Conservation (phyloP, 179 eudicot species). For the Camellia oleifera region DNA sequence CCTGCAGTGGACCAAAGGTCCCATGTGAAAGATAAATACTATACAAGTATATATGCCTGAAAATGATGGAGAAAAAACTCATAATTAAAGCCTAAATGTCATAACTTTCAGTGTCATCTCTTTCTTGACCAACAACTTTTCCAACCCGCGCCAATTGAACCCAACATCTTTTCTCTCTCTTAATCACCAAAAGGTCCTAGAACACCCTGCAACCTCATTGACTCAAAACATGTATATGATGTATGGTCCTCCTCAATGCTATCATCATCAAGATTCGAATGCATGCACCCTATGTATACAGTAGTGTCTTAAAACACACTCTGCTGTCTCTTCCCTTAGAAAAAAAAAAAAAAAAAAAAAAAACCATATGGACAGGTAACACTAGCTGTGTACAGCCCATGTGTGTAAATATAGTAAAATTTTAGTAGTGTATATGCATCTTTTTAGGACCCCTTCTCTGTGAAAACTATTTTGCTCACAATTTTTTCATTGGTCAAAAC, state of each 20-base stretch:
- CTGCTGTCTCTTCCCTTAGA: not conserved
- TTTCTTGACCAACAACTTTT: conserved; percentile 12
- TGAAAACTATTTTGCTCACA: no score
- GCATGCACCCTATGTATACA: not conserved
- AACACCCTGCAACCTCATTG: not conserved
- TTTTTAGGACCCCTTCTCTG: not conserved
- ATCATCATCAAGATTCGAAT: not conserved
- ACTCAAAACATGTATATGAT: not conserved
- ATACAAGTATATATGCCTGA: not conserved
- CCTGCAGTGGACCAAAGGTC: not conserved
- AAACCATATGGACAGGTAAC: conserved; percentile 1
- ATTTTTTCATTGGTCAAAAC: no score
- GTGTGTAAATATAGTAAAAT: not conserved
- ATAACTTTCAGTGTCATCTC: not conserved
- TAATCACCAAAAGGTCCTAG: not conserved
- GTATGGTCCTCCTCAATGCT: not conserved
- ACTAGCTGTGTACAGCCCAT: not conserved
- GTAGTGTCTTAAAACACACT: not conserved
- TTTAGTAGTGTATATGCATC: not conserved
- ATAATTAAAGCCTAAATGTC: not conserved
- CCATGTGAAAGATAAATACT: not conserved
- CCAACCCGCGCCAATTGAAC: not conserved
- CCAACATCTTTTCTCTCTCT: not conserved
- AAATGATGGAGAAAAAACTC: conserved; percentile 1
- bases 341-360: not conserved